Evolutionary conservation across 371 early-diverging fungal species (phyloP), one percentile per base, ranked within the genome.

Genomic region (Parasitella parasitica): DNA sequence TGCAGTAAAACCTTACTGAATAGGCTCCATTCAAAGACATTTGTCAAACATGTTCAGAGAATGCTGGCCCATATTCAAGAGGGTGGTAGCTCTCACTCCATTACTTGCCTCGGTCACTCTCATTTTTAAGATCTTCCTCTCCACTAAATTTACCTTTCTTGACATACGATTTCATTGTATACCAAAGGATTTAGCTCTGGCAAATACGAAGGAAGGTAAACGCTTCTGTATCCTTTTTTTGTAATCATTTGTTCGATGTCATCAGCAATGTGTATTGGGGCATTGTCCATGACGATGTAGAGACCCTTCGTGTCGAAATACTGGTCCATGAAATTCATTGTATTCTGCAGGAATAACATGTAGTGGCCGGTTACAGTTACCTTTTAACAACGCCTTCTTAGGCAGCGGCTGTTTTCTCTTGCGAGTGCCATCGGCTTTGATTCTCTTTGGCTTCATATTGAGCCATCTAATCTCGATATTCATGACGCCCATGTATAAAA

Each of bases 231-330:
- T 9, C 49, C 54, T 34, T 46, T 48, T 16, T 50, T 49, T 36
- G 18, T 38, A 3, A 59, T 50, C 30, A 59, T 49, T 0, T 26
- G 4, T 8, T 59, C 55, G 6, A 58, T 51, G 6, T 35, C 35
- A 16, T 55, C 8, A 56, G 34, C n/a, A 28, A 24, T 60, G 36
- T 46, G 56, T 6, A 66, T 66, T 15, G 57, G 57, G 11, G 57
- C 56, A 52, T 60, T 66, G 52, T 63, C 57, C 54, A 63, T 63
- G 30, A 63, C 35, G 9, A 63, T 49, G 27, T 63, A 57, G 38
- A 41, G 46, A 3, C 16, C 30, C 34, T 39, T 64, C 51, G 48
- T 56, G 16, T 32, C 26, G 48, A 39, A 57, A 36, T 16, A 39
- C 15, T 55, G 49, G 35, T 57, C 48, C 65, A 54, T 58, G 26